phyloP scores from a whole-genome alignment of 1,139 yeast genomes.

The Ogataea hybrid region DNA sequence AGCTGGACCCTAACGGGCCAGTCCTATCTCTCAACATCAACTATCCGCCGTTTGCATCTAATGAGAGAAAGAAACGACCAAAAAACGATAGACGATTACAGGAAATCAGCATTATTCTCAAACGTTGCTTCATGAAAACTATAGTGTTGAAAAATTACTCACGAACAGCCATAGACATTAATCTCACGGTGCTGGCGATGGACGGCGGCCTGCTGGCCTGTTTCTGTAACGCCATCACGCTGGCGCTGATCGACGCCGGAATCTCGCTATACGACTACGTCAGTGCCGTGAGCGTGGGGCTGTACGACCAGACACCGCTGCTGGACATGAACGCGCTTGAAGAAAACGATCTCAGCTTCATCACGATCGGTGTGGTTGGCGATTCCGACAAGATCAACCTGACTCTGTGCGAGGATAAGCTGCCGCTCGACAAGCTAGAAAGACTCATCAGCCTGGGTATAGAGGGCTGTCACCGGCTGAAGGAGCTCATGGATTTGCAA shows the following conservation, averaged over 20 bases:
- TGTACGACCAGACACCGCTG: conserved; percentile 64
- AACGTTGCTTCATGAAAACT: conserved; percentile 79
- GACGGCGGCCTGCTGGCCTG: conserved; percentile 88
- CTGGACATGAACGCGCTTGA: conserved; percentile 82
- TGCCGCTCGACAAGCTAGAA: conserved; percentile 81
- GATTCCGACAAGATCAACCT: conserved; percentile 74
- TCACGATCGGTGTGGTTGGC: conserved; percentile 85
- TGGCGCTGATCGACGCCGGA: conserved; percentile 94
- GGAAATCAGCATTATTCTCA: conserved; percentile 73
- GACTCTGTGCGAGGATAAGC: conserved; percentile 73
- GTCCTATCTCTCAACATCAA: conserved; percentile 59
- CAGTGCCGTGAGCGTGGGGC: conserved; percentile 75
- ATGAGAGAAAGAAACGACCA: conserved; percentile 67
- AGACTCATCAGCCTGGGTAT: conserved; percentile 78
- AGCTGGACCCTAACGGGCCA: conserved; percentile 38
- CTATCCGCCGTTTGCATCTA: conserved; percentile 78
- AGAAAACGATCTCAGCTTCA: conserved; percentile 75
- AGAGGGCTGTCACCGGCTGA: conserved; percentile 82
- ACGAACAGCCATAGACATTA: conserved; percentile 72
- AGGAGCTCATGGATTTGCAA: conserved; percentile 83
- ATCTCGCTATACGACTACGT: conserved; percentile 92
- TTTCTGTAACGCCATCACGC: conserved; percentile 81
- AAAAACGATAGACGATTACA: conserved; percentile 68
- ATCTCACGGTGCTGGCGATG: conserved; percentile 75
- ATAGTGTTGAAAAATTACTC: conserved; percentile 76